A percentile compares a stretch with the other conserved stretches of the same genome.
These are phyloP conservation scores for Trypanosoma cruzi DNA, from an alignment of 208 protist species.

Conservation along the genomic window DNA sequence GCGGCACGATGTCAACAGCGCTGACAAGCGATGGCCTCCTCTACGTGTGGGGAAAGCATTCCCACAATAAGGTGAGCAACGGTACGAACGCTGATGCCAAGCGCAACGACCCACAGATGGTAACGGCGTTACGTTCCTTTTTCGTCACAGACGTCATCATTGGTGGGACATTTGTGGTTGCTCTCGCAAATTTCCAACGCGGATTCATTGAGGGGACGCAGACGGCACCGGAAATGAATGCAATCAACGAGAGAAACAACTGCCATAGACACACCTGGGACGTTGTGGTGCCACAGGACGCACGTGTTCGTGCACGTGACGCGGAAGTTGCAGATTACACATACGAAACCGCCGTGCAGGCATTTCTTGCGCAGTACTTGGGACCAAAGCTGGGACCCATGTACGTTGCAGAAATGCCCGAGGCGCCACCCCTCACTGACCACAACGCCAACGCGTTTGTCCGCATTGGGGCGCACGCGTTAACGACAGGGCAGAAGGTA, in stretches of 20 bases:
- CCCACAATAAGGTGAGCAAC: constrained; percentile 52
- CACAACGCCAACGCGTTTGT: constrained; percentile 37
- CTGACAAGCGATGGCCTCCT: constrained; percentile 43
- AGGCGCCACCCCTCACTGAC: constrained; percentile 38
- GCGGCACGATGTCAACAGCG: constrained; percentile 45
- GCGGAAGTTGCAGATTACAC: constrained; percentile 6
- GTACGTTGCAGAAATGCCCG: constrained; percentile 48
- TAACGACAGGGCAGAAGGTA: constrained; percentile 69
- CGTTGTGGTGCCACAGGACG: constrained; percentile 77
- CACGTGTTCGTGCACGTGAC: constrained; percentile 28
- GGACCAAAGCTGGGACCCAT: constrained; percentile 35
- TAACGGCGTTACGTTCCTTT: constrained; percentile 43
- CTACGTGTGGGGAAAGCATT: constrained; percentile 84
- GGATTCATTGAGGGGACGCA: constrained; percentile 6
- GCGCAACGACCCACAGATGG: constrained; percentile 28
- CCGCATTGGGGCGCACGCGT: constrained; percentile 31
- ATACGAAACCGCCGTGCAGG: constrained; percentile 53
- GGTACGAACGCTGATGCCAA: constrained; percentile 39
- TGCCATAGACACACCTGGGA: constrained; percentile 42
- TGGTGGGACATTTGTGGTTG: constrained; percentile 65
- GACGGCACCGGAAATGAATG: not conserved
- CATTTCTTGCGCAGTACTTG: constrained; percentile 68
- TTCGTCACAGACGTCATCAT: constrained; percentile 34
- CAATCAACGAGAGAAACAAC: not conserved
- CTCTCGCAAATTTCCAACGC: constrained; percentile 31